Percentiles rank a stretch among this genome's conserved stretches.
Conservation (phyloP, 2,329 filamentous ascomycete genomes). For the Hymenoscyphus repandus region DNA sequence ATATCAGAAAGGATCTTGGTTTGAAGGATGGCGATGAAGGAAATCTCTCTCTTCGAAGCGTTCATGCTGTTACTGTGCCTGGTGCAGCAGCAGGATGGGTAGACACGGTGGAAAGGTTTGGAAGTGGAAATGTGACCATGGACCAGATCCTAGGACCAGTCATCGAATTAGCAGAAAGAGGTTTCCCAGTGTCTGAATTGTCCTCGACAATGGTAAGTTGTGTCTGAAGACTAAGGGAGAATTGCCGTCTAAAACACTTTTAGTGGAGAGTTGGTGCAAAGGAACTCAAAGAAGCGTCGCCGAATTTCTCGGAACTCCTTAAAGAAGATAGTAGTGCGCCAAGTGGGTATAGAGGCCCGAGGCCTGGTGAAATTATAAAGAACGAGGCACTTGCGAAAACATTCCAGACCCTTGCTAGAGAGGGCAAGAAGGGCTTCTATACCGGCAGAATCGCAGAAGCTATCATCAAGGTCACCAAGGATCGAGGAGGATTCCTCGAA, state of each 20-base stretch:
- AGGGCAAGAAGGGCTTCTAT: conserved; percentile 92
- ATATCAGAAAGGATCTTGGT: conserved; percentile 63
- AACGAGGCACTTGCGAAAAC: conserved; percentile 78
- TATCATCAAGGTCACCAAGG: conserved; percentile 70
- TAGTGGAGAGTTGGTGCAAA: conserved; percentile 70
- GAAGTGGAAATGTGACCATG: conserved; percentile 76
- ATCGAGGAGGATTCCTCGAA: conserved; percentile 71
- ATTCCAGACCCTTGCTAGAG: conserved; percentile 69
- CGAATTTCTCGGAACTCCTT: conserved; percentile 82
- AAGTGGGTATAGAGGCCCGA: conserved; percentile 69
- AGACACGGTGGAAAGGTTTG: conserved; percentile 81
- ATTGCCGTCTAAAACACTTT: not conserved
- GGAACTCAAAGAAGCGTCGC: conserved; percentile 65
- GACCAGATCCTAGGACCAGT: conserved; percentile 76
- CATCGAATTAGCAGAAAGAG: conserved; percentile 78
- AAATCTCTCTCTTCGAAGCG: conserved; percentile 68
- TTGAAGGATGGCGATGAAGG: conserved; percentile 50
- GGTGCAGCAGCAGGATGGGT: conserved; percentile 92
- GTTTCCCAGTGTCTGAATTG: conserved; percentile 83
- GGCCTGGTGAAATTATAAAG: conserved; percentile 80
- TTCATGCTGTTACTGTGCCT: conserved; percentile 80
- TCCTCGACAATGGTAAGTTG: conserved; percentile 27
- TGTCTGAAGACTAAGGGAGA: not conserved
- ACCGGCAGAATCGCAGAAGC: conserved; percentile 75
- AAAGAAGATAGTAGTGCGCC: conserved; percentile 66